Conservation (phyloP, 2,329 filamentous ascomycete genomes). For the Aureobasidium mangrovei region DNA sequence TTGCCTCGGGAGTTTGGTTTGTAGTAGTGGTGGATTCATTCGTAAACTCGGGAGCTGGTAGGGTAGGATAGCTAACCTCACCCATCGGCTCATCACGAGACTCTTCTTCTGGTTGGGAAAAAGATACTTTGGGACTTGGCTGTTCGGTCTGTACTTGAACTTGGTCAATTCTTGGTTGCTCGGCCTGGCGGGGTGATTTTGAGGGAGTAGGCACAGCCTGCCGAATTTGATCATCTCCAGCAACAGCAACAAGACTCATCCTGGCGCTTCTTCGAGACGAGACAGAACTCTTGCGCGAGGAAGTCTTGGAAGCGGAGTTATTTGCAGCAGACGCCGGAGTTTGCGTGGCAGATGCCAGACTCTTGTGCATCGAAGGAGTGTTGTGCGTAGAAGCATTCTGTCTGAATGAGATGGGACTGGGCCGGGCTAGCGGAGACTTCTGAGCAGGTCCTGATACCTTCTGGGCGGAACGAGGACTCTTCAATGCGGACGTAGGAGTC, state of each 20-base stretch:
- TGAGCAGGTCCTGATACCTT: background rate
- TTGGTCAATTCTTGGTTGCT: background rate
- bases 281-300: slow-evolving; percentile 7
- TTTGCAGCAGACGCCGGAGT: background rate
- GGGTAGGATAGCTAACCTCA: slow-evolving; percentile 8
- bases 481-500: background rate
- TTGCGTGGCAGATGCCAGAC: background rate
- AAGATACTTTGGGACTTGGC: background rate
- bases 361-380: background rate
- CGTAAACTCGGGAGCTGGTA: background rate
- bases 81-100: background rate
- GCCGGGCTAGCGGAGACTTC: background rate
- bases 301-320: background rate
- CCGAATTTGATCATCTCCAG: background rate
- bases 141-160: background rate
- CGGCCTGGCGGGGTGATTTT: background rate
- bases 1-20: background rate
- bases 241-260: background rate
- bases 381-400: slow-evolving; percentile 3
- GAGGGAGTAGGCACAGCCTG: background rate
- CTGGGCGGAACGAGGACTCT: background rate
- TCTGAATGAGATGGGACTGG: slow-evolving; percentile 1
- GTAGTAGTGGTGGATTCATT: background rate
- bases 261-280: slow-evolving; percentile 5
- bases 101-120: background rate